Percentiles rank a stretch among this genome's conserved stretches.
Conservation (phyloP, 2,329 filamentous ascomycete genomes). For the Talaromyces amestolkiae region DNA sequence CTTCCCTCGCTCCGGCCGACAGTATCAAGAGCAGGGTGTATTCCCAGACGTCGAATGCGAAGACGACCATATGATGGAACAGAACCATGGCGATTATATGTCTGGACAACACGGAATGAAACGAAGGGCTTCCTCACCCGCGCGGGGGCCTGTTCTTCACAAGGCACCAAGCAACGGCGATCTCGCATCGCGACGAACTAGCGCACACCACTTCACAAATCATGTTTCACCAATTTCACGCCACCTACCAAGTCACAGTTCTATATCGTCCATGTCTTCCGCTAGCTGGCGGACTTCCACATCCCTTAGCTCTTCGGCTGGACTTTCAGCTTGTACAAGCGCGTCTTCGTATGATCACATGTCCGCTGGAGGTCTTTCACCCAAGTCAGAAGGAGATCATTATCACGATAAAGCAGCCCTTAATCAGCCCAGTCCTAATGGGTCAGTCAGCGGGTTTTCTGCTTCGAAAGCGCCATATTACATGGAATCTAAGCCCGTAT, state of each 20-base stretch:
- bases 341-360: conserved; percentile 60
- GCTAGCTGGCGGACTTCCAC: conserved; percentile 59
- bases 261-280: conserved; percentile 65
- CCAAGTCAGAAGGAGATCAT: conserved; percentile 54
- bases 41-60: conserved; percentile 51
- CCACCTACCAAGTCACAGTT: conserved; percentile 58
- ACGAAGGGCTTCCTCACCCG: conserved; percentile 63
- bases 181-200: conserved; percentile 54
- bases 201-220: conserved; percentile 54
- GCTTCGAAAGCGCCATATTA: conserved; percentile 27
- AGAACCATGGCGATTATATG: conserved; percentile 12
- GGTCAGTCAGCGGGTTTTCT: conserved; percentile 38
- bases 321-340: conserved; percentile 60
- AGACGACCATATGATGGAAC: conserved; percentile 29
- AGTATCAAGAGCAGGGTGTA: conserved; percentile 61
- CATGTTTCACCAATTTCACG: conserved; percentile 54
- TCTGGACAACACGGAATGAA: conserved; percentile 57
- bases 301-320: conserved; percentile 41
- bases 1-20: conserved; percentile 54
- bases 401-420: conserved; percentile 53
- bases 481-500: conserved; percentile 40
- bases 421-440: conserved; percentile 46
- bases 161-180: conserved; percentile 47
- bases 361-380: conserved; percentile 61
- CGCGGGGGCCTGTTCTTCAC: conserved; percentile 50